Percentiles rank a stretch among this genome's conserved stretches.
phyloP scores from a whole-genome alignment of 2,329 filamentous ascomycete species.

The Fusarium compactum region DNA sequence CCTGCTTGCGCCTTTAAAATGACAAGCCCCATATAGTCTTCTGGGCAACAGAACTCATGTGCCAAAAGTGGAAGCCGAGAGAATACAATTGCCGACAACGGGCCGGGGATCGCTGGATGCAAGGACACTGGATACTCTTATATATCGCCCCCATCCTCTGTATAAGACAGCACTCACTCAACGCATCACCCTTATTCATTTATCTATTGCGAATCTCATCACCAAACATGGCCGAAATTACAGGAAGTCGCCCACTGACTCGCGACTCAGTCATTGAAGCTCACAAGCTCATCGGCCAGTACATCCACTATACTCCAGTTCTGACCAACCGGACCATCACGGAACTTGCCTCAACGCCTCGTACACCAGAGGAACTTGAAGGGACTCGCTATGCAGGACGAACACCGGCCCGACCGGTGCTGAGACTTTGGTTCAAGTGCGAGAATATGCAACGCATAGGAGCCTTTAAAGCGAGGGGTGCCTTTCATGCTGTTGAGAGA shows the following conservation, averaged over 20 bases:
- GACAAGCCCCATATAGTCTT: slow-evolving; percentile 13
- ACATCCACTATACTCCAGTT: slow-evolving; percentile 87
- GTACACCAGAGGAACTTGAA: slow-evolving; percentile 63
- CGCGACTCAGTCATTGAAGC: slow-evolving; percentile 78
- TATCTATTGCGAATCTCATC: background rate
- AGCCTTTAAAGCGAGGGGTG: slow-evolving; percentile 92
- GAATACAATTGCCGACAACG: slow-evolving; percentile 25
- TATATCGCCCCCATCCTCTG: background rate
- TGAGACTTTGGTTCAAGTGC: slow-evolving; percentile 92
- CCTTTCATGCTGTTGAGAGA: slow-evolving; percentile 84
- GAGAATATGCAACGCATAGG: slow-evolving; percentile 93
- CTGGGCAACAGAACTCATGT: slow-evolving; percentile 13
- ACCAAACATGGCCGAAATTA: slow-evolving; percentile 64
- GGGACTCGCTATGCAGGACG: slow-evolving; percentile 69
- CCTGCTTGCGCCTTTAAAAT: slow-evolving; percentile 19
- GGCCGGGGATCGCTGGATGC: slow-evolving; percentile 22
- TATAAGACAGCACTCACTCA: background rate
- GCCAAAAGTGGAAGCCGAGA: slow-evolving; percentile 28
- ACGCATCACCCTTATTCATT: background rate
- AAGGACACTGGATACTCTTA: slow-evolving; percentile 1
- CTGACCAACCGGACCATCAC: slow-evolving; percentile 83
- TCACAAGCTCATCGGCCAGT: slow-evolving; percentile 76
- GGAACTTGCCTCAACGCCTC: slow-evolving; percentile 78
- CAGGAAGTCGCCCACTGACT: slow-evolving; percentile 73
- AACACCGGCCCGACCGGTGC: slow-evolving; percentile 70